phyloP scores from a whole-genome alignment of 257 asterid species.

The Sherardia arvensis region DNA sequence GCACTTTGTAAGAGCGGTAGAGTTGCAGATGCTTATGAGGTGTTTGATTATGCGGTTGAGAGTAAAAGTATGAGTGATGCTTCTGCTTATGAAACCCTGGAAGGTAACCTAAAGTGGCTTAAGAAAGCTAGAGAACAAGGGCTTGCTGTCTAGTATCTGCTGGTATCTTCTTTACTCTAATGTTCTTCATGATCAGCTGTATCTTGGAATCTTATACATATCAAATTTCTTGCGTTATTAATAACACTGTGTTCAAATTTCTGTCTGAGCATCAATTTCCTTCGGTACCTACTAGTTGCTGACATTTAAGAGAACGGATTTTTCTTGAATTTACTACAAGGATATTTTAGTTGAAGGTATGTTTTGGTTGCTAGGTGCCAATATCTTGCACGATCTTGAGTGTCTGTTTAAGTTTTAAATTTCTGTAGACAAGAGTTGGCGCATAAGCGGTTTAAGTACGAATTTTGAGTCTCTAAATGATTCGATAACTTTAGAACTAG shows the following conservation, averaged over 20 bases:
- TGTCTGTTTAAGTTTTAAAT: background rate
- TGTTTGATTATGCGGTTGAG: constrained; percentile 79
- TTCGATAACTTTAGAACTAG: background rate
- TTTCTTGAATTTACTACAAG: background rate
- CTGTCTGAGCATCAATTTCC: background rate
- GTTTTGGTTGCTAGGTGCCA: background rate
- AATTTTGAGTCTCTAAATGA: background rate
- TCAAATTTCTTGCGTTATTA: background rate
- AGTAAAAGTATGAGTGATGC: constrained; percentile 80
- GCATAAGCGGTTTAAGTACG: background rate
- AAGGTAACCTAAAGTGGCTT: constrained; percentile 77
- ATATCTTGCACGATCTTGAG: background rate
- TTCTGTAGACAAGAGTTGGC: background rate
- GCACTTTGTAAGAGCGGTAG: constrained; percentile 69
- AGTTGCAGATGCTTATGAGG: constrained; percentile 82
- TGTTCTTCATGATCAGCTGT: background rate
- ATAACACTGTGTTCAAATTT: background rate
- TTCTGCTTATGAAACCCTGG: constrained; percentile 75
- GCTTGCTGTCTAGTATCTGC: constrained; percentile 33
- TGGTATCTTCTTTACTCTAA: constrained; percentile 12
- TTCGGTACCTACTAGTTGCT: background rate
- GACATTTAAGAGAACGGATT: background rate
- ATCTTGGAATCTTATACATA: background rate
- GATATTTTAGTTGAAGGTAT: background rate
- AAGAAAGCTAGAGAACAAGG: constrained; percentile 79